A percentile compares a stretch with the other conserved stretches of the same genome.
phyloP scores from a whole-genome alignment of 2,329 filamentous ascomycete genomes.

The Claviceps sp. region DNA sequence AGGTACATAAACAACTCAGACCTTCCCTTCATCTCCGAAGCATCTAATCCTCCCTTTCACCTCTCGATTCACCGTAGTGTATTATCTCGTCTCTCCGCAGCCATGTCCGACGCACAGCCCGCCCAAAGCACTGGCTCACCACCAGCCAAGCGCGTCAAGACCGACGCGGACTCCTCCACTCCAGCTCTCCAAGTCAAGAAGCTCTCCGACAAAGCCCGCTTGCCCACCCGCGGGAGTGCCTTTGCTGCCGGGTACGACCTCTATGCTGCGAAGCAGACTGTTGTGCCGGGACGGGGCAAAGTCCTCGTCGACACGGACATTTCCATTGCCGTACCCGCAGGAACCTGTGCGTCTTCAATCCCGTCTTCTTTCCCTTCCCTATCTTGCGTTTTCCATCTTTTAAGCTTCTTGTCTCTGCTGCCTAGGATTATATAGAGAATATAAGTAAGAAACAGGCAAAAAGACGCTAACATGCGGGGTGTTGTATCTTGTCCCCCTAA shows the following conservation, averaged over 20 bases:
- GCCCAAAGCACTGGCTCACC: conserved; percentile 49
- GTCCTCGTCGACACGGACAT: conserved; percentile 83
- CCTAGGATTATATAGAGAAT: not conserved
- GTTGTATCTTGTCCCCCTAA: too few relatives aligned
- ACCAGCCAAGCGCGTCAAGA: conserved; percentile 69
- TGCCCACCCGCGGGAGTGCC: conserved; percentile 78
- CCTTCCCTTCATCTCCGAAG: not conserved
- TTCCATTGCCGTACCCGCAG: conserved; percentile 76
- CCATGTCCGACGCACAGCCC: not conserved
- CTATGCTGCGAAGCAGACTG: conserved; percentile 62
- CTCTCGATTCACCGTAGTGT: not conserved
- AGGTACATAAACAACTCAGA: not conserved
- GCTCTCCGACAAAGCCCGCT: conserved; percentile 61
- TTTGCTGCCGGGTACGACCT: conserved; percentile 91
- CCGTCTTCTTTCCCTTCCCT: not conserved
- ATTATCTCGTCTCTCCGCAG: not conserved
- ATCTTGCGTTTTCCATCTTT: not conserved
- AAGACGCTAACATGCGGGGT: conserved; percentile 1
- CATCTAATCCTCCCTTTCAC: not conserved
- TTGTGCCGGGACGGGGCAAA: conserved; percentile 72
- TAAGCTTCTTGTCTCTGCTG: not conserved
- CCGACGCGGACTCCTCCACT: conserved; percentile 20
- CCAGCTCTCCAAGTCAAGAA: conserved; percentile 79
- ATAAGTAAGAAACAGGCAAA: not conserved
- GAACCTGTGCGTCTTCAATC: conserved; percentile 55